Conservation (phyloP, 805 yeast genomes). For the Candida koratica region DNA sequence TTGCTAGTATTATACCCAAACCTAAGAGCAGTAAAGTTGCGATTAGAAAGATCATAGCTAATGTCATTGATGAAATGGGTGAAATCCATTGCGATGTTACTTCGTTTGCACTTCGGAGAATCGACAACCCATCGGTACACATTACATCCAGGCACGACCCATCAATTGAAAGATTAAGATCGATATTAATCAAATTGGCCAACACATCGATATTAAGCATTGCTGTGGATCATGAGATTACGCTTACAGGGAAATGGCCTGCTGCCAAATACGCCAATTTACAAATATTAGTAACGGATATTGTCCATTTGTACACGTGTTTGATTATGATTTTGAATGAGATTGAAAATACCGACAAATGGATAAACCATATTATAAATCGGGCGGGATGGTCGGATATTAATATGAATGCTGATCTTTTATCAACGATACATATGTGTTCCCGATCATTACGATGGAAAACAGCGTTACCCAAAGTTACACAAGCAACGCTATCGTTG, state of each 20-base stretch:
- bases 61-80: constrained; percentile 23
- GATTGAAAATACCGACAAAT: constrained; percentile 23
- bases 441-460: constrained; percentile 24
- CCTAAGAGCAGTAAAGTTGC: constrained; percentile 27
- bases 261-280: constrained; percentile 21
- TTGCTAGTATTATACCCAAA: constrained; percentile 29
- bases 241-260: constrained; percentile 32
- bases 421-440: constrained; percentile 28
- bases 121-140: constrained; percentile 19
- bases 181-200: constrained; percentile 20
- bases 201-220: constrained; percentile 20
- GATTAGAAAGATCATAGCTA: constrained; percentile 22
- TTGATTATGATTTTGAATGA: constrained; percentile 22
- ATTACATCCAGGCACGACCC: constrained; percentile 21
- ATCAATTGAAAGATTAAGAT: constrained; percentile 19
- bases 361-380: constrained; percentile 24
- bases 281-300: constrained; percentile 21
- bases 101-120: constrained; percentile 23
- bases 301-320: constrained; percentile 25
- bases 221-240: constrained; percentile 27
- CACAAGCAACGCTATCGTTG: constrained; percentile 27
- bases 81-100: constrained; percentile 27
- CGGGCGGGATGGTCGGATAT: constrained; percentile 30
- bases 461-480: constrained; percentile 28
- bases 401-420: constrained; percentile 26